phyloP scores from a whole-genome alignment of 345 rosid species.

The Gossypium ekmanianum region DNA sequence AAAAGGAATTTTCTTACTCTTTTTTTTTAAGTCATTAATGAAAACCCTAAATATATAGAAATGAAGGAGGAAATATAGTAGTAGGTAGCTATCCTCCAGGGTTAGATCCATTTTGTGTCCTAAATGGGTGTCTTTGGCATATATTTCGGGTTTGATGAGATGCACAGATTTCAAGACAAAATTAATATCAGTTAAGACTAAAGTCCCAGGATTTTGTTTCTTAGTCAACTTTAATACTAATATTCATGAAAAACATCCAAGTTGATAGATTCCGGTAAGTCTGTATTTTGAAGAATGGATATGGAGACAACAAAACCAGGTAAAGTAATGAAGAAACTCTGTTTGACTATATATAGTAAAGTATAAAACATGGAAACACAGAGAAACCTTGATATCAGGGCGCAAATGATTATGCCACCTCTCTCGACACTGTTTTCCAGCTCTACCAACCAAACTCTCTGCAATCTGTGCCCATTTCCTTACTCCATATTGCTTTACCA shows the following conservation, averaged over 20 bases:
- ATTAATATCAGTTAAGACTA: neutral
- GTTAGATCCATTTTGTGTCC: neutral
- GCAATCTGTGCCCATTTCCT: conserved; percentile 92
- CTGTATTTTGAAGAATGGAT: neutral
- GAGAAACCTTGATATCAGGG: conserved; percentile 78
- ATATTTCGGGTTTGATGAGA: neutral
- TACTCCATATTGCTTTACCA: conserved; percentile 83
- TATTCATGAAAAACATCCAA: neutral
- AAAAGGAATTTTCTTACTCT: neutral
- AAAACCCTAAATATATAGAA: neutral
- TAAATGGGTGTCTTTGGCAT: neutral
- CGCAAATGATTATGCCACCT: conserved; percentile 98
- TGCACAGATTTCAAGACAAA: neutral
- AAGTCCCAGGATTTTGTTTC: neutral
- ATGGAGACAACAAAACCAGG: neutral
- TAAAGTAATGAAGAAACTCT: neutral
- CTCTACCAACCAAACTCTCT: conserved; percentile 69
- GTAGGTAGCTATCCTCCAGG: too few relatives aligned
- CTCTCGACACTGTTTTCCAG: conserved; percentile 95
- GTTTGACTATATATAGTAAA: neutral
- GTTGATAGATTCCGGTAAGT: too few relatives aligned
- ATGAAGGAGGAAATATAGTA: too few relatives aligned
- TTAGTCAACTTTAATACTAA: neutral
- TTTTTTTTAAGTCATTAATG: neutral
- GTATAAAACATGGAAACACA: neutral